These are phyloP conservation scores for Bombardia bombarda DNA, from an alignment of 495 filamentous ascomycete genomes.

Conservation along the genomic window DNA sequence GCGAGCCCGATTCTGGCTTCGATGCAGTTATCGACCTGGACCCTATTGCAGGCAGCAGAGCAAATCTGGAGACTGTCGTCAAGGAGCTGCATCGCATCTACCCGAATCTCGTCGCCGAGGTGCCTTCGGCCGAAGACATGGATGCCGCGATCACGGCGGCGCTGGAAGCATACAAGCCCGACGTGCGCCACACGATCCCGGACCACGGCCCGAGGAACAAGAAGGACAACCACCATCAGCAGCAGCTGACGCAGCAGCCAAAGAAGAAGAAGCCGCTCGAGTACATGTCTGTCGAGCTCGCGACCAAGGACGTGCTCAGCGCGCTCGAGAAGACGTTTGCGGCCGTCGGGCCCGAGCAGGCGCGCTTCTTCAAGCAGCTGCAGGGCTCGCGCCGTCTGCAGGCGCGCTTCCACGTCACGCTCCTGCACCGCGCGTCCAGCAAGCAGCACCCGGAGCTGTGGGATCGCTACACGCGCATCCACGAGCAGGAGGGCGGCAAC, in stretches of 20 bases:
- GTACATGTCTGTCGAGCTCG: constrained; percentile 70
- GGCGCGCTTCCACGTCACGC: constrained; percentile 81
- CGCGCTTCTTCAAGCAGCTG: constrained; percentile 68
- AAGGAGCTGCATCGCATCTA: constrained; percentile 59
- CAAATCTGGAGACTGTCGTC: constrained; percentile 79
- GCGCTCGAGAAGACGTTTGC: constrained; percentile 64
- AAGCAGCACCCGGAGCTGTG: constrained; percentile 58
- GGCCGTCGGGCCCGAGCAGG: constrained; percentile 33
- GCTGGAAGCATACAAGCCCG: constrained; percentile 69
- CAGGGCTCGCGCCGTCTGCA: constrained; percentile 68
- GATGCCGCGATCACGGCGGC: constrained; percentile 73
- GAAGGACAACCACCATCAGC: constrained; percentile 31
- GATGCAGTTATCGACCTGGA: constrained; percentile 81
- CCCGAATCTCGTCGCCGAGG: constrained; percentile 61
- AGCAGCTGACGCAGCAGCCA: constrained; percentile 20
- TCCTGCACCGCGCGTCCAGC: constrained; percentile 69
- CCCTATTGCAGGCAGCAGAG: constrained; percentile 62
- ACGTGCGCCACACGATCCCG: constrained; percentile 64
- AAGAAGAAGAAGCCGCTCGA: constrained; percentile 58
- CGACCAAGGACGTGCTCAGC: constrained; percentile 46
- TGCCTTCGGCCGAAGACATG: constrained; percentile 66
- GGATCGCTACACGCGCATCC: constrained; percentile 51
- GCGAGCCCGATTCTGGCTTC: constrained; percentile 65
- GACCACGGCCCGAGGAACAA: constrained; percentile 32
- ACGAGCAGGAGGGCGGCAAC: constrained; percentile 30